Base-by-base conservation (phyloP, 2,329 filamentous ascomycete species). In the Fusarium heterosporum region DNA sequence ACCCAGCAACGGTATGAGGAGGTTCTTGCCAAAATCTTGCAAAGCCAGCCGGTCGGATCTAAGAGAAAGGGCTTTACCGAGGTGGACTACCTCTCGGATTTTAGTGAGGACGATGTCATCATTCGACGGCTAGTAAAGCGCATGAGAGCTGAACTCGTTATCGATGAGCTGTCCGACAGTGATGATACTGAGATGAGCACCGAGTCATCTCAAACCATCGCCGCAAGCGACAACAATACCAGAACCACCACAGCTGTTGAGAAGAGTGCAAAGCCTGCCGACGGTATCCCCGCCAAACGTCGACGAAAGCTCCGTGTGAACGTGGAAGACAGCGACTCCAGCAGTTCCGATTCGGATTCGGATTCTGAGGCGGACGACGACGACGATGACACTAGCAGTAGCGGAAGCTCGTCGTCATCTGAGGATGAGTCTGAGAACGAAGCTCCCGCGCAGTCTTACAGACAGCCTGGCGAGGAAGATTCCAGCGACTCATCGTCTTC, bases 71-170 rank as follows among this genome's bases (percentile, higher is more conserved):
- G 76, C 40, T 85, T 86, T 64, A 81, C 83, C 49, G 86, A 88
- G 75, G 77, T 80, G 6, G 81, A 85, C 32, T 86, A 84, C 55
- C 78, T 85, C 22, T 75, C 83, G 30, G 80, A 81, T 54, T 79
- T 83, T 14, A 77, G 83, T 12, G 84, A 87, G 55, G 80, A 80
- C 51, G 73, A 79, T 40, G 79, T 81, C 40, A 82, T 89, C 75
- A 82, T 84, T 61, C 79, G 79, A 56, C 83, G 87, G 26, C 80
- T 88, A 50, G 81, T 87, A 43, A 89, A 88, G 80, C 85, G 88
- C 53, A 88, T 89, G 81, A 85, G 88, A 30, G 85, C 87, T 10
- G 87, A 90, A 75, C 80, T 82, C 64, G 81, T 90, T 29, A 68
- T 87, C 32, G 82, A 83, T 30, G 83, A 86, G 70, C 78, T 90